Evolutionary conservation across 2,329 filamentous ascomycete species (phyloP).

Genomic region (Hymenotorrendiella dingleyae): DNA sequence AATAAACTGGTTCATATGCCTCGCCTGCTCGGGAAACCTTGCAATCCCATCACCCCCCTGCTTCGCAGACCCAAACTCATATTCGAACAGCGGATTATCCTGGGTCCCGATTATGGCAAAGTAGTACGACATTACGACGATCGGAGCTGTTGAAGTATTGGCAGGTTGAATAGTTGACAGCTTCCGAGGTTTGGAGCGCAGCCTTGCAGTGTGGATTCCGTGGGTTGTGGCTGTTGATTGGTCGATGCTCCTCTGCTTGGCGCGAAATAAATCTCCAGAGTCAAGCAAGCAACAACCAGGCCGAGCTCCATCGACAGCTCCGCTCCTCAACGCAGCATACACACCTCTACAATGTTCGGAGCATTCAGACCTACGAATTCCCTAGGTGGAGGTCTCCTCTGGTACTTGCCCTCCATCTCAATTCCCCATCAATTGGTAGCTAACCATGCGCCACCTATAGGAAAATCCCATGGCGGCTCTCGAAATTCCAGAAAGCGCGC

Average conservation of each 20-base stretch:
- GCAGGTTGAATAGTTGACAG: neutral
- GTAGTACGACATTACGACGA: conserved; percentile 80
- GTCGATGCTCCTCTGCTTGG: conserved; percentile 19
- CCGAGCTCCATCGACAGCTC: conserved; percentile 11
- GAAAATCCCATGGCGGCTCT: conserved; percentile 98
- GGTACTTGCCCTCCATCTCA: conserved; percentile 45
- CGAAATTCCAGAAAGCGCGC: conserved; percentile 80
- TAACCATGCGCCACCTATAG: conserved; percentile 31
- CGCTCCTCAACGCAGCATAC: neutral
- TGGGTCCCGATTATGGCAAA: conserved; percentile 94
- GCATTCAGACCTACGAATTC: conserved; percentile 74
- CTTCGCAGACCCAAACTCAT: conserved; percentile 95
- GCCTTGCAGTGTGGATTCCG: conserved; percentile 7
- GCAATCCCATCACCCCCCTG: conserved; percentile 89
- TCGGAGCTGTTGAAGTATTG: conserved; percentile 6
- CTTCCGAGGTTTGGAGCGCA: neutral
- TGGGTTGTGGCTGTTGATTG: conserved; percentile 21
- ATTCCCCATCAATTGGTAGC: neutral
- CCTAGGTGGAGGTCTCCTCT: conserved; percentile 75
- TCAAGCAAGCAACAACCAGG: neutral
- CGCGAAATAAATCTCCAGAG: conserved; percentile 17
- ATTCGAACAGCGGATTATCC: conserved; percentile 93
- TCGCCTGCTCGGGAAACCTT: conserved; percentile 80
- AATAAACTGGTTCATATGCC: conserved; percentile 96
- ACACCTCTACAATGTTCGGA: conserved; percentile 70